phyloP scores from a whole-genome alignment of 2,329 filamentous ascomycete species.

The Sodiomyces alkalinus region DNA sequence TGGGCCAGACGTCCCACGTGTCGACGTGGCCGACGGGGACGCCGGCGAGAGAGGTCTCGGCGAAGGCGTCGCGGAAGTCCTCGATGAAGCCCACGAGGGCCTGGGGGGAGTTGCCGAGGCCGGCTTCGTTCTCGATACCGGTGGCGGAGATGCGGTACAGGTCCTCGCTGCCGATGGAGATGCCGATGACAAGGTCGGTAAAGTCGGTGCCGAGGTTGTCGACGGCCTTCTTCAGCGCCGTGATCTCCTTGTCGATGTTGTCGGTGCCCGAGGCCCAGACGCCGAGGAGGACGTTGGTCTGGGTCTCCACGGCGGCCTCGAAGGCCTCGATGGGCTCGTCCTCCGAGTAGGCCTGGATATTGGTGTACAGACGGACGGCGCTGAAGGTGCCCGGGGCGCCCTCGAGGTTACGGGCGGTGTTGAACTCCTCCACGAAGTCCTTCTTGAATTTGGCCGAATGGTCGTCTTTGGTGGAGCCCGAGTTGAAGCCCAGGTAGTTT shows the following conservation, averaged over 20 bases:
- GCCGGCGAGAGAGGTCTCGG: slow-evolving; percentile 24
- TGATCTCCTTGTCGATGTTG: slow-evolving; percentile 44
- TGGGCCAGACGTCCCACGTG: slow-evolving; percentile 50
- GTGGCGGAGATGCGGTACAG: slow-evolving; percentile 47
- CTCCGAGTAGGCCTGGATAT: slow-evolving; percentile 49
- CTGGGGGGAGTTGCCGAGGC: slow-evolving; percentile 42
- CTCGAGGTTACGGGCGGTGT: slow-evolving; percentile 21
- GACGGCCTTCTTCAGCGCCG: slow-evolving; percentile 41
- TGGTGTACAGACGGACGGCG: slow-evolving; percentile 51
- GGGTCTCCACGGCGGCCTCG: slow-evolving; percentile 50
- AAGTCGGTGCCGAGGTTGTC: slow-evolving; percentile 32
- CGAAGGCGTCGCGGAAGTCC: slow-evolving; percentile 44
- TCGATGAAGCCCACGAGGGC: slow-evolving; percentile 50
- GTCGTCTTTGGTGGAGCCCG: slow-evolving; percentile 28
- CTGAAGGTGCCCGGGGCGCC: slow-evolving; percentile 39
- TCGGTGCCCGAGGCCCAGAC: slow-evolving; percentile 43
- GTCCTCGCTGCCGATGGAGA: slow-evolving; percentile 53
- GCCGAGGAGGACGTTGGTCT: slow-evolving; percentile 47
- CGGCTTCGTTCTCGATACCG: slow-evolving; percentile 46
- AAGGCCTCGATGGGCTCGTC: slow-evolving; percentile 68
- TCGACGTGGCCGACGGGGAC: slow-evolving; percentile 51
- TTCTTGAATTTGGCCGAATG: slow-evolving; percentile 35
- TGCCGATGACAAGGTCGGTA: slow-evolving; percentile 44
- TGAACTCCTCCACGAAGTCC: slow-evolving; percentile 33
- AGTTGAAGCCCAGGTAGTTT: slow-evolving; percentile 41